A percentile compares a stretch with the other conserved stretches of the same genome.
phyloP scores from a whole-genome alignment of 2,329 filamentous ascomycete genomes.

The Capronia epimyces region DNA sequence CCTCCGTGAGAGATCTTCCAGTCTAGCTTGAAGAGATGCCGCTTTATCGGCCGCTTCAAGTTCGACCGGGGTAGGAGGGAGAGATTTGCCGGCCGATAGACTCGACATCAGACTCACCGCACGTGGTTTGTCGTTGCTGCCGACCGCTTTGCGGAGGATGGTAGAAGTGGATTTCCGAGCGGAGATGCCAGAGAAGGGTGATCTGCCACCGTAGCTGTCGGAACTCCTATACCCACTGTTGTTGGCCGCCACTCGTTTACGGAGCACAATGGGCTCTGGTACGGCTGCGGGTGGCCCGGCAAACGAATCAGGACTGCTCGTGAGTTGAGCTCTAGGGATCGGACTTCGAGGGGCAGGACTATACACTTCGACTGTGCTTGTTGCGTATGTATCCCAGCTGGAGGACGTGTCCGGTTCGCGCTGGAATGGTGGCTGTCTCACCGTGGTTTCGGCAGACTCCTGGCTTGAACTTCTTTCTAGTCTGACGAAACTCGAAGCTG shows the following conservation, averaged over 20 bases:
- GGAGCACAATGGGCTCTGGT: conserved; percentile 37
- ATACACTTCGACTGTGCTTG: conserved; percentile 42
- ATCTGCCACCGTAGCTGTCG: conserved; percentile 34
- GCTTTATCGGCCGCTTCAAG: conserved; percentile 59
- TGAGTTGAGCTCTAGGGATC: conserved; percentile 36
- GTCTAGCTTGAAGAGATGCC: conserved; percentile 59
- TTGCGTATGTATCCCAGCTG: conserved; percentile 58
- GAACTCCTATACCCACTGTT: conserved; percentile 28
- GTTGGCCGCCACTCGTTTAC: conserved; percentile 32
- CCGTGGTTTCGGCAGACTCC: conserved; percentile 10
- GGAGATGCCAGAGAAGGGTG: conserved; percentile 21
- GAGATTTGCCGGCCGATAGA: conserved; percentile 47
- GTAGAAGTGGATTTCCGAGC: conserved; percentile 23
- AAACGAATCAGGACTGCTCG: conserved; percentile 36
- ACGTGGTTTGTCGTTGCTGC: conserved; percentile 16
- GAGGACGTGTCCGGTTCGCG: conserved; percentile 38
- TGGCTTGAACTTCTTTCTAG: conserved; percentile 15
- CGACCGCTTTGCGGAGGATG: conserved; percentile 22
- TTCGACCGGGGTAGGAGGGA: conserved; percentile 59
- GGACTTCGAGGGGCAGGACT: conserved; percentile 29
- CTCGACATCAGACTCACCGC: conserved; percentile 26
- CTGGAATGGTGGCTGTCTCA: conserved; percentile 16
- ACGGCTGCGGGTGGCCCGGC: conserved; percentile 29
- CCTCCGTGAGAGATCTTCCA: conserved; percentile 60
- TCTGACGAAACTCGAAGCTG: conserved; percentile 5